Evolutionary conservation across 306 rosid species (phyloP).

Genomic region (Dalbergia cultrata): DNA sequence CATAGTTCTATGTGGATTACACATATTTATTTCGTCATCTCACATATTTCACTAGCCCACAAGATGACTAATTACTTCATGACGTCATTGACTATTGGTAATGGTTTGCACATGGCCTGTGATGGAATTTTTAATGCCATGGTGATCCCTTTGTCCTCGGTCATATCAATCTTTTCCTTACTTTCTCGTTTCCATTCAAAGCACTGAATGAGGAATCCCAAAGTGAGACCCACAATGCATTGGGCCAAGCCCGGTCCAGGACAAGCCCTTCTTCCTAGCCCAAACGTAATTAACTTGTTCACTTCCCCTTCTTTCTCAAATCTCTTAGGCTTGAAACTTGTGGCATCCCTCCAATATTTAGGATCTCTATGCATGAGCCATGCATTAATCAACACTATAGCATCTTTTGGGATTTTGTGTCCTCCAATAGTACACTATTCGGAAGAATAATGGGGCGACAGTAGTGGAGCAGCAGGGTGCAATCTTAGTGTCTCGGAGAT

Average conservation of each 20-base stretch:
- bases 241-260: conserved; percentile 45
- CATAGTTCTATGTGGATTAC: too few relatives aligned
- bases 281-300: conserved; percentile 40
- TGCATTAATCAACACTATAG: conserved; percentile 37
- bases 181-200: conserved; percentile 46
- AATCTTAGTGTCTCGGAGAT: conserved; percentile 40
- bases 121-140: conserved; percentile 39
- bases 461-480: conserved; percentile 42
- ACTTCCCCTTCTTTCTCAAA: conserved; percentile 43
- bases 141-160: conserved; percentile 37
- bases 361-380: conserved; percentile 49
- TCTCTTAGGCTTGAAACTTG: conserved; percentile 42
- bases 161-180: conserved; percentile 40
- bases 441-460: conserved; percentile 41
- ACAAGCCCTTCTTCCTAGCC: conserved; percentile 46
- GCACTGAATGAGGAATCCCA: conserved; percentile 39
- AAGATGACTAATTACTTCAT: not conserved
- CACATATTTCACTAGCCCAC: too few relatives aligned
- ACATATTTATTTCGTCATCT: too few relatives aligned
- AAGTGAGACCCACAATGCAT: conserved; percentile 36
- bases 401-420: conserved; percentile 35
- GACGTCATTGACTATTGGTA: not conserved
- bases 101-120: conserved; percentile 34
- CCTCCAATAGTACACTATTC: conserved; percentile 42
- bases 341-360: conserved; percentile 34